A percentile compares a stretch with the other conserved stretches of the same genome.
phyloP scores from a whole-genome alignment of 495 filamentous ascomycete genomes.

The Trichoderma reesei region DNA sequence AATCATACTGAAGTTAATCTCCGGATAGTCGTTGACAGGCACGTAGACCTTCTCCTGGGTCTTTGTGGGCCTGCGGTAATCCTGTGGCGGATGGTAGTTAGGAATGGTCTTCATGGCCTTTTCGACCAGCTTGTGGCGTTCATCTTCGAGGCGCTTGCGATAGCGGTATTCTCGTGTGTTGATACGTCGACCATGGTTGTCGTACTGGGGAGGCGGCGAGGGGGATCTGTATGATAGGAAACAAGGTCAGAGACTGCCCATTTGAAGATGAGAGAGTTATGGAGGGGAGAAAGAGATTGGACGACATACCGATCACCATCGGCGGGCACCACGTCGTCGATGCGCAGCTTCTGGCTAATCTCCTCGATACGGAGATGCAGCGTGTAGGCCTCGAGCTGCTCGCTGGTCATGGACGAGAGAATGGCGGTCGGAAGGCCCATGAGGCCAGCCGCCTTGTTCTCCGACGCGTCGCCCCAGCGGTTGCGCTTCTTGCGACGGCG shows the following conservation, averaged over 20 bases:
- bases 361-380: conserved; percentile 93
- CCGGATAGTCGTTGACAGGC: conserved; percentile 99
- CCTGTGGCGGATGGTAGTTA: conserved; percentile 94
- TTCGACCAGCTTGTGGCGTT: conserved; percentile 94
- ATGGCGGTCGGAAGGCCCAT: conserved; percentile 97
- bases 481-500: conserved; percentile 93
- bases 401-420: conserved; percentile 90
- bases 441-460: conserved; percentile 95
- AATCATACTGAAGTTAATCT: conserved; percentile 99
- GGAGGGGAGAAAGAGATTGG: background rate
- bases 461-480: conserved; percentile 89
- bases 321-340: conserved; percentile 93
- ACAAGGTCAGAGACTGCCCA: conserved; percentile 15
- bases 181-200: conserved; percentile 96
- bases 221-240: conserved; percentile 55
- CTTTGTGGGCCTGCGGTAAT: conserved; percentile 97
- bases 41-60: conserved; percentile 99
- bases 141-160: conserved; percentile 92
- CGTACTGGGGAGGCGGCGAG: conserved; percentile 92
- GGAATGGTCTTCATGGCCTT: conserved; percentile 97
- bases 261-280: background rate
- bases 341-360: conserved; percentile 96
- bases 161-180: conserved; percentile 97
- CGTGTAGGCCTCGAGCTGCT: conserved; percentile 95
- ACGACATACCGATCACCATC: conserved; percentile 79